Evolutionary conservation across 192 early-diverging fungal genomes (phyloP).

Genomic region (Jimgerdemannia lactiflua): DNA sequence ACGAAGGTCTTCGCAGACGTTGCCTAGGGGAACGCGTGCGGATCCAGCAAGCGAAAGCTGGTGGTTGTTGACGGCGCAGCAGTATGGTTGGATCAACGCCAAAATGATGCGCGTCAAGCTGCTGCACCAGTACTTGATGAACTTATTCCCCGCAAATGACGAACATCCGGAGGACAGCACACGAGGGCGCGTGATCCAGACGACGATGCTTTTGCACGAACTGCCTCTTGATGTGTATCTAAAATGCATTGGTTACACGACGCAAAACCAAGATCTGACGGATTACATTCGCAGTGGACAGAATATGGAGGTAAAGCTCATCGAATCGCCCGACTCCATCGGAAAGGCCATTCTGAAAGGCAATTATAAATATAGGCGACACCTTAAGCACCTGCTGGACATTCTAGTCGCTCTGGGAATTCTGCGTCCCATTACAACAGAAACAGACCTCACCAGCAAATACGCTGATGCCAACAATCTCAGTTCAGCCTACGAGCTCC

Average conservation of each 20-base stretch:
- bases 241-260: constrained; percentile 5
- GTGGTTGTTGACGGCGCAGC: constrained; percentile 7
- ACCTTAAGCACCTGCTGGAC: constrained; percentile 19
- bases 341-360: constrained; percentile 7
- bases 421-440: constrained; percentile 6
- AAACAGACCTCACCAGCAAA: constrained; percentile 9
- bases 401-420: constrained; percentile 20
- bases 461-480: not conserved
- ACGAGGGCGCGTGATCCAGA: not conserved
- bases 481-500: constrained; percentile 15
- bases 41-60: not conserved
- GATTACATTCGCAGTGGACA: constrained; percentile 17
- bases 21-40: too few species aligned
- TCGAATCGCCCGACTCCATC: constrained; percentile 6
- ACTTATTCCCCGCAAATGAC: not conserved
- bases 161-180: not conserved
- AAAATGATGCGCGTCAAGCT: constrained; percentile 17
- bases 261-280: constrained; percentile 10
- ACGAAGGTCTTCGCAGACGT: too few species aligned
- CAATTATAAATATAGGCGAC: constrained; percentile 17
- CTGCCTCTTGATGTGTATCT: not conserved
- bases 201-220: not conserved
- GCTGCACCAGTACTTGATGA: constrained; percentile 11
- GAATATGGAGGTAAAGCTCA: constrained; percentile 4
- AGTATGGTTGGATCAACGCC: constrained; percentile 14